These are phyloP conservation scores for Emergomyces pasteurianus DNA, from an alignment of 2,329 filamentous ascomycete species.

Conservation along the genomic window DNA sequence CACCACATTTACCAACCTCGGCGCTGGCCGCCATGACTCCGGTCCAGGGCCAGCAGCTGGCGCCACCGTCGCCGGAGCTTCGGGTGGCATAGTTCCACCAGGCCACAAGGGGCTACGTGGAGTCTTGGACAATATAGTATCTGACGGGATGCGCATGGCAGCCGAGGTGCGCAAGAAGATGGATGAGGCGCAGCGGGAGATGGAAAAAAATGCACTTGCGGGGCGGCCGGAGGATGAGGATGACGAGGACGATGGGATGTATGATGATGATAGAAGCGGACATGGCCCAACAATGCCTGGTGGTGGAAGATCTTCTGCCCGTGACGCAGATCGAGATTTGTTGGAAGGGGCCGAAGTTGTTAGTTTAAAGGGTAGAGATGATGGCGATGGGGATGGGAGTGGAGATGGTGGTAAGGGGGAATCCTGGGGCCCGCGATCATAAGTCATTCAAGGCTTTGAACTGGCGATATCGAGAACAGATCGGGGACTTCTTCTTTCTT, in stretches of 20 bases:
- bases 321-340: constrained; percentile 56
- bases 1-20: constrained; percentile 71
- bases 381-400: constrained; percentile 9
- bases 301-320: constrained; percentile 22
- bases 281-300: constrained; percentile 6
- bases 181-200: constrained; percentile 87
- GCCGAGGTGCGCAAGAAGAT: constrained; percentile 83
- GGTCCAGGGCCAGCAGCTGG: constrained; percentile 27
- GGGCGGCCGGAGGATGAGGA: constrained; percentile 54
- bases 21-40: constrained; percentile 33
- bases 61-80: constrained; percentile 36
- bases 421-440: neutral
- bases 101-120: constrained; percentile 72
- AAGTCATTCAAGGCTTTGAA: neutral
- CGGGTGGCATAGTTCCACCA: constrained; percentile 49
- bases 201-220: constrained; percentile 67
- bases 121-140: constrained; percentile 94
- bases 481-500: neutral
- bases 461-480: neutral
- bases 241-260: constrained; percentile 41
- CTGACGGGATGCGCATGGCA: constrained; percentile 91
- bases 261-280: constrained; percentile 17
- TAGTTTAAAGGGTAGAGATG: constrained; percentile 27
- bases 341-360: constrained; percentile 63
- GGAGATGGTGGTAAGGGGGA: neutral